A percentile compares a stretch with the other conserved stretches of the same genome.
These are phyloP conservation scores for Trifolium subterraneum DNA, from an alignment of 306 rosid genomes.

Conservation along the genomic window DNA sequence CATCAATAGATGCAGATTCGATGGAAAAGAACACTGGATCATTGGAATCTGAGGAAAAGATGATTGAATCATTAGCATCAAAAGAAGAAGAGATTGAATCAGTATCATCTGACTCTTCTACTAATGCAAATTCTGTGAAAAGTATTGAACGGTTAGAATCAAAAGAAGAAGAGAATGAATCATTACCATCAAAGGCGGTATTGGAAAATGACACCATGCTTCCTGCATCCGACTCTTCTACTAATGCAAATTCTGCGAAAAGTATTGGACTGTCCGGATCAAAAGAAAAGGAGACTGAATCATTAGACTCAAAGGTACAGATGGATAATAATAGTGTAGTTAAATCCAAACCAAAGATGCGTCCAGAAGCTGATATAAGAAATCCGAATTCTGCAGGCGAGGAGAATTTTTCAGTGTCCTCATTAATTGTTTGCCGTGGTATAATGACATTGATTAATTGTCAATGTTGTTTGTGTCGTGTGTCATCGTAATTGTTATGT, in stretches of 20 bases:
- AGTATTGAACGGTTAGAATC: too few relatives aligned
- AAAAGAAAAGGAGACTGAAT: too few relatives aligned
- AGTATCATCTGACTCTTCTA: slow-evolving; percentile 28
- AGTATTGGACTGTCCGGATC: too few relatives aligned
- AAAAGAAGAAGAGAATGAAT: slow-evolving; percentile 16
- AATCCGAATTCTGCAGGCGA: slow-evolving; percentile 30
- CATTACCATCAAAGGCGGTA: slow-evolving; percentile 43
- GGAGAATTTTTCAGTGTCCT: slow-evolving; percentile 9
- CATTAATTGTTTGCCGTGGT: neutral
- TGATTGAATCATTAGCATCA: slow-evolving; percentile 26
- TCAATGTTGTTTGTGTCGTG: too few relatives aligned
- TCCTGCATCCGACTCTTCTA: too few relatives aligned
- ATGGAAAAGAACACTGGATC: slow-evolving; percentile 18
- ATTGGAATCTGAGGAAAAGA: slow-evolving; percentile 27
- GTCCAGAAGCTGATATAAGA: slow-evolving; percentile 28
- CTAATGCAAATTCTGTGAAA: too few relatives aligned
- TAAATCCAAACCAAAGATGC: slow-evolving; percentile 31
- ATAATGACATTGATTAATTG: too few relatives aligned
- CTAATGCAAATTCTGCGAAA: too few relatives aligned
- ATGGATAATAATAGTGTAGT: slow-evolving; percentile 10
- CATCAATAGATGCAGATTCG: slow-evolving; percentile 28
- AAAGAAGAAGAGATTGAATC: too few relatives aligned
- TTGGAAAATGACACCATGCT: neutral
- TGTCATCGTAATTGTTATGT: too few relatives aligned
- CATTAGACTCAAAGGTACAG: slow-evolving; percentile 28